Percentiles rank a stretch among this genome's conserved stretches.
Conservation (phyloP, 768 basidiomycete species). For the Amanita subjunquillea region DNA sequence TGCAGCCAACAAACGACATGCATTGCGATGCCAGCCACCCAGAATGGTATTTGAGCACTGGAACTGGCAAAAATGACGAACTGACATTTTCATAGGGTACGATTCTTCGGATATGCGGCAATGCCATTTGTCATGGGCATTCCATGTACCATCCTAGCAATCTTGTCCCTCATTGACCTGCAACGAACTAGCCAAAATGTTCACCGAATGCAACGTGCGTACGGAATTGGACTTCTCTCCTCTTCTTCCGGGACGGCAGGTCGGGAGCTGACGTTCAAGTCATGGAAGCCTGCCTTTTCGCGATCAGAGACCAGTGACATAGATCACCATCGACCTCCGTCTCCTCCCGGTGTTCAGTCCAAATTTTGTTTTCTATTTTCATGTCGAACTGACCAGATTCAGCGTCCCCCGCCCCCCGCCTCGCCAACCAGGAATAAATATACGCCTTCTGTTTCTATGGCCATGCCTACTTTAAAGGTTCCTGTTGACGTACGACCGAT, state of each 20-base stretch:
- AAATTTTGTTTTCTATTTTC: background rate
- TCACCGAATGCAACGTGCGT: slow-evolving; percentile 22
- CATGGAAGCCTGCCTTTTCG: background rate
- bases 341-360: background rate
- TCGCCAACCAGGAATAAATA: background rate
- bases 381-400: background rate
- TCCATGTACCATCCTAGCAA: slow-evolving; percentile 42
- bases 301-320: background rate
- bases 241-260: slow-evolving; percentile 3
- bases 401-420: background rate
- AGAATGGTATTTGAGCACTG: slow-evolving; percentile 31
- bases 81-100: slow-evolving; percentile 32
- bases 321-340: background rate
- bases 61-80: background rate
- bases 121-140: slow-evolving; percentile 38
- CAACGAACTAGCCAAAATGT: slow-evolving; percentile 25
- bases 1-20: slow-evolving; percentile 38
- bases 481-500: background rate
- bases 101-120: slow-evolving; percentile 56
- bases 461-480: background rate
- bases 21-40: slow-evolving; percentile 52
- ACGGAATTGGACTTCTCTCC: slow-evolving; percentile 7
- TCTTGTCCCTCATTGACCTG: slow-evolving; percentile 27
- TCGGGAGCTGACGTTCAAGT: background rate
- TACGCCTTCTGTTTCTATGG: background rate